These are phyloP conservation scores for Colletotrichum melonis DNA, from an alignment of 2,329 filamentous ascomycete species.

Conservation along the genomic window DNA sequence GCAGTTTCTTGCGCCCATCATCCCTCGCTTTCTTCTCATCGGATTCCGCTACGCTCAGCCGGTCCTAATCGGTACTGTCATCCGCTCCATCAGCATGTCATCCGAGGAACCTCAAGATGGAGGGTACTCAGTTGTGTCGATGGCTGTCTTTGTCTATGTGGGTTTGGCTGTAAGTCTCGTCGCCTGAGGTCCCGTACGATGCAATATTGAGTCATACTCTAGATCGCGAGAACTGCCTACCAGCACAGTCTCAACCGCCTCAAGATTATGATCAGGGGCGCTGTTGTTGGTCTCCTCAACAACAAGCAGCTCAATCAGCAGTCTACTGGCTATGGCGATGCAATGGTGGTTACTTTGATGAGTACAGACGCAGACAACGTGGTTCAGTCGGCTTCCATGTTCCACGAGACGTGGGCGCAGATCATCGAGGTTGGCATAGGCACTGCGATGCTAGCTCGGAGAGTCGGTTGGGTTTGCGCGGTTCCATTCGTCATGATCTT, in stretches of 20 bases:
- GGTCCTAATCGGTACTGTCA: neutral
- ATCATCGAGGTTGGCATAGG: conserved; percentile 36
- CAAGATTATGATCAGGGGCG: conserved; percentile 12
- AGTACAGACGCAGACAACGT: conserved; percentile 35
- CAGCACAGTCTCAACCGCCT: conserved; percentile 10
- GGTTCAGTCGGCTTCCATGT: conserved; percentile 16
- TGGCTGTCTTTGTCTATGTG: conserved; percentile 5
- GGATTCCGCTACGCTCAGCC: conserved; percentile 27
- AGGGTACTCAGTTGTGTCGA: neutral
- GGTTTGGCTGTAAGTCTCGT: conserved; percentile 6
- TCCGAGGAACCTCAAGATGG: neutral
- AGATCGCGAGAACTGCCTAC: conserved; percentile 6
- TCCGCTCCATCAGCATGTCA: neutral
- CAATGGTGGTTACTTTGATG: conserved; percentile 29
- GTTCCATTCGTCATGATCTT: conserved; percentile 52
- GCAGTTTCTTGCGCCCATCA: neutral
- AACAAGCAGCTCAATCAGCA: neutral
- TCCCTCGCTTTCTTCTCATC: conserved; percentile 15
- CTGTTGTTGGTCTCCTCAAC: conserved; percentile 15
- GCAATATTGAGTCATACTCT: neutral
- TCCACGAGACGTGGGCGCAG: conserved; percentile 39
- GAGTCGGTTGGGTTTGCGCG: conserved; percentile 38
- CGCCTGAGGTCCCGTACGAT: rapidly evolving
- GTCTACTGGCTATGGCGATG: neutral
- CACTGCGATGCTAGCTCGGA: conserved; percentile 34